Conservation (phyloP, 176 grass and related monocot species). For the Paspalum notatum region DNA sequence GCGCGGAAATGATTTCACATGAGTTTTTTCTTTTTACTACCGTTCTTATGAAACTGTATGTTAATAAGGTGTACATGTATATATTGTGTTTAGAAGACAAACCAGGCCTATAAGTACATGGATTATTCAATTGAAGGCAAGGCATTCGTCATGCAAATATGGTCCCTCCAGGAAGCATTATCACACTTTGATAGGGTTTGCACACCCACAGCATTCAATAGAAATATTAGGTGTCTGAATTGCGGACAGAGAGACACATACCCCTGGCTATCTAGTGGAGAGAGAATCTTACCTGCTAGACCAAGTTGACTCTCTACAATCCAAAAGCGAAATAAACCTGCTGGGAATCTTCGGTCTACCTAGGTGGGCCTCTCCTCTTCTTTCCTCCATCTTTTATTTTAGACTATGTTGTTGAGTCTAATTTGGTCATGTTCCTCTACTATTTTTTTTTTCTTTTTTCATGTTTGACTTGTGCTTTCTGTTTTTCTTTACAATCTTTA, state of each 20-base stretch:
- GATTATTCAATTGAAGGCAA: neutral
- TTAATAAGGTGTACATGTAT: neutral
- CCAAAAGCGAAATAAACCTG: neutral
- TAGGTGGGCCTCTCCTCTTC: too few relatives aligned
- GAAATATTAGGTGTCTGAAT: slow-evolving; percentile 26
- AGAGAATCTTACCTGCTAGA: neutral
- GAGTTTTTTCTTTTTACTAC: neutral
- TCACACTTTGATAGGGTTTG: neutral
- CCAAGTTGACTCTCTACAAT: neutral
- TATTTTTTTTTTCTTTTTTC: too few relatives aligned
- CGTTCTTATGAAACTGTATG: neutral
- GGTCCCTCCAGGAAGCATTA: neutral
- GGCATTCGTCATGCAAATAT: neutral
- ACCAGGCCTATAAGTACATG: neutral
- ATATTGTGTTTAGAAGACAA: neutral
- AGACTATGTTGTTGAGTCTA: too few relatives aligned
- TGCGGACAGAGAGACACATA: slow-evolving; percentile 1
- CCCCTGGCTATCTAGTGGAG: neutral
- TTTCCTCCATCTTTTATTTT: too few relatives aligned
- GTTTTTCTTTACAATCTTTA: too few relatives aligned
- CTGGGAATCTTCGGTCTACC: too few relatives aligned
- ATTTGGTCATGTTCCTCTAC: too few relatives aligned
- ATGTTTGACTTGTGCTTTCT: too few relatives aligned
- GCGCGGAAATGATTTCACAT: neutral
- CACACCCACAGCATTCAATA: slow-evolving; percentile 12